phyloP scores from a whole-genome alignment of 2,329 filamentous ascomycete genomes.

The Graphilbum fragrans region DNA sequence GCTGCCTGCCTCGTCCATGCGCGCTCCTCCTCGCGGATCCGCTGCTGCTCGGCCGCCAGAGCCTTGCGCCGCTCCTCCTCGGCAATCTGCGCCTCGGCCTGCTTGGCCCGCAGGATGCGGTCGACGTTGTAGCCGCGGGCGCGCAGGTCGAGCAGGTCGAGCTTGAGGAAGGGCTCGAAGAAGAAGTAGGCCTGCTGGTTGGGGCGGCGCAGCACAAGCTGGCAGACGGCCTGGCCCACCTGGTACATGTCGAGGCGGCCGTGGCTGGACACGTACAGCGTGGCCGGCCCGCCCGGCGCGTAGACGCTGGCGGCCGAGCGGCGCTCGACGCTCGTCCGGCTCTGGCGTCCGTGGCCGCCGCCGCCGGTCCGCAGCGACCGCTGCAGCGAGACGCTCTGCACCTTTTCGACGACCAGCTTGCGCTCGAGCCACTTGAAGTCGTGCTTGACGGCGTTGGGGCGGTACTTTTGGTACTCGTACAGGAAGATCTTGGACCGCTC shows the following conservation, averaged over 20 bases:
- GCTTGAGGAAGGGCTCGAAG: constrained; percentile 79
- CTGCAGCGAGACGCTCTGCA: constrained; percentile 65
- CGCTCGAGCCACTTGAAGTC: constrained; percentile 86
- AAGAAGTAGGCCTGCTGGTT: constrained; percentile 84
- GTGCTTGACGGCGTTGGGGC: constrained; percentile 66
- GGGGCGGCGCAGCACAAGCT: constrained; percentile 66
- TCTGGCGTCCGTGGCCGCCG: not conserved
- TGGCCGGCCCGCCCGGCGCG: constrained; percentile 34
- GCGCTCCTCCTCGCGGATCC: constrained; percentile 46
- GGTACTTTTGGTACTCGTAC: constrained; percentile 60
- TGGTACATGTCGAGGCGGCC: constrained; percentile 62
- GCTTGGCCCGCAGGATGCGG: constrained; percentile 79
- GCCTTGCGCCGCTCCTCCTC: constrained; percentile 70
- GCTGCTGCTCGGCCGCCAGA: constrained; percentile 58
- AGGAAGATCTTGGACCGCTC: constrained; percentile 86
- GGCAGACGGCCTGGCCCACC: constrained; percentile 76
- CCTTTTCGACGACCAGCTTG: constrained; percentile 65
- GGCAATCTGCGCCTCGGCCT: constrained; percentile 74
- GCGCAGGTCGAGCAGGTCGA: constrained; percentile 70
- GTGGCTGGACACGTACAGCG: constrained; percentile 54
- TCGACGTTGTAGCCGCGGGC: constrained; percentile 94
- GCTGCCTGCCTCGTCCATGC: constrained; percentile 34
- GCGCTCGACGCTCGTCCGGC: constrained; percentile 57
- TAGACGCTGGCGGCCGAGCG: constrained; percentile 56
- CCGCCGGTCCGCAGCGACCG: constrained; percentile 55